phyloP scores from a whole-genome alignment of 805 yeast species.

The Helenozyma baotianmanensis region DNA sequence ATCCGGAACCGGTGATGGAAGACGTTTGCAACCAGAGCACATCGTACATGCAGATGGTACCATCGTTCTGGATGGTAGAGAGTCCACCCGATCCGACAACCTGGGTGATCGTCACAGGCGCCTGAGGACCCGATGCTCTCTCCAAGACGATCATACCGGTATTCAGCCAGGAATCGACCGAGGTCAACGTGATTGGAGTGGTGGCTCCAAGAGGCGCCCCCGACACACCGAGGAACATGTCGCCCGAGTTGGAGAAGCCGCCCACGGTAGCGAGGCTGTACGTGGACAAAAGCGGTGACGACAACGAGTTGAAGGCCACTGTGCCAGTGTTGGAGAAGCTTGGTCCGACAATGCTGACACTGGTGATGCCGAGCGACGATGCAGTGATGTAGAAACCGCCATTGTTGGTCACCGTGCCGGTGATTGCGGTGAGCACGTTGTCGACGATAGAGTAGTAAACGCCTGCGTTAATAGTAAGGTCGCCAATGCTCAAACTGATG shows the following conservation, averaged over 20 bases:
- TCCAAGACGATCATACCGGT: slow-evolving; percentile 7
- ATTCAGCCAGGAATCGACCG: slow-evolving; percentile 4
- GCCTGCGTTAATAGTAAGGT: slow-evolving; percentile 14
- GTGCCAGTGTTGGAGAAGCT: slow-evolving; percentile 15
- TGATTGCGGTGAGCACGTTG: slow-evolving; percentile 16
- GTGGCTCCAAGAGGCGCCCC: slow-evolving; percentile 10
- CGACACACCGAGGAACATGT: slow-evolving; percentile 19
- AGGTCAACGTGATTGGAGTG: slow-evolving; percentile 2
- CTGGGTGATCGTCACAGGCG: neutral
- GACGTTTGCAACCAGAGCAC: slow-evolving; percentile 1
- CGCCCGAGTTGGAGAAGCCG: slow-evolving; percentile 21
- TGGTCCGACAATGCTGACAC: slow-evolving; percentile 12
- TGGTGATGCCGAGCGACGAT: slow-evolving; percentile 11
- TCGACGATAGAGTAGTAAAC: slow-evolving; percentile 25
- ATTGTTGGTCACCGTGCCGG: slow-evolving; percentile 18
- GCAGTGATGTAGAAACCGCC: slow-evolving; percentile 23
- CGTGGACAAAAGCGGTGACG: slow-evolving; percentile 14
- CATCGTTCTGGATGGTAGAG: neutral
- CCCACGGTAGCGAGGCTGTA: slow-evolving; percentile 14
- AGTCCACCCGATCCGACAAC: neutral
- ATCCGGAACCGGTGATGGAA: slow-evolving; percentile 2
- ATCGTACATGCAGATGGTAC: slow-evolving; percentile 5
- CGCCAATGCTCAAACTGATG: neutral
- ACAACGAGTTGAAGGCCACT: slow-evolving; percentile 20
- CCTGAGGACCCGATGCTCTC: neutral